These are phyloP conservation scores for Emergomyces pasteurianus DNA, from an alignment of 2,329 filamentous ascomycete genomes.

Conservation along the genomic window DNA sequence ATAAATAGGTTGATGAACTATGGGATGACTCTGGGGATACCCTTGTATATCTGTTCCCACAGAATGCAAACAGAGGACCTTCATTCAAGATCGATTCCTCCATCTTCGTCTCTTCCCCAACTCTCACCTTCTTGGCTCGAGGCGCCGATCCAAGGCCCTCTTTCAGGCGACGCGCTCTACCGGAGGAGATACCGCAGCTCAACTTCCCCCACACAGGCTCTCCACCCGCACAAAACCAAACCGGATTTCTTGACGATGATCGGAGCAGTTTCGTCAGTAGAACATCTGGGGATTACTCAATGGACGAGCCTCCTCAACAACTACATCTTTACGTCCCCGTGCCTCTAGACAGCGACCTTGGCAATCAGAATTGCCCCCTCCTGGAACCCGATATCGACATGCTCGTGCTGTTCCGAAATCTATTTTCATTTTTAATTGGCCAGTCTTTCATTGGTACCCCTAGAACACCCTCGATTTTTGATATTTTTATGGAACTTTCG, in stretches of 20 bases:
- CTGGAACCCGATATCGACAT: constrained; percentile 42
- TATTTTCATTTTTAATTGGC: constrained; percentile 52
- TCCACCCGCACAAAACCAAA: constrained; percentile 18
- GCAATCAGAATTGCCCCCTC: constrained; percentile 22
- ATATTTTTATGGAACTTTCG: constrained; percentile 50
- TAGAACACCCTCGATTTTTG: constrained; percentile 43
- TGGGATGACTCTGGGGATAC: constrained; percentile 55
- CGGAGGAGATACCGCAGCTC: constrained; percentile 14
- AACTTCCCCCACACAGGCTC: constrained; percentile 18
- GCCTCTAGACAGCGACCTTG: constrained; percentile 40
- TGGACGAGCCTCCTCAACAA: constrained; percentile 36
- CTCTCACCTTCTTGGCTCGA: constrained; percentile 44
- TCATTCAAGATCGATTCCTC: constrained; percentile 52
- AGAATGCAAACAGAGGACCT: constrained; percentile 42
- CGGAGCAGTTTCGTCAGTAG: constrained; percentile 36
- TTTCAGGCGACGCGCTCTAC: constrained; percentile 18
- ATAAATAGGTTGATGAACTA: constrained; percentile 32
- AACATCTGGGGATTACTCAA: constrained; percentile 35
- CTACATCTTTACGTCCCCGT: constrained; percentile 49
- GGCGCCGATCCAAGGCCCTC: constrained; percentile 35
- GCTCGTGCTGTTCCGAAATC: constrained; percentile 48
- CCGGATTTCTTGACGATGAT: constrained; percentile 20
- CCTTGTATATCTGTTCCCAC: constrained; percentile 50
- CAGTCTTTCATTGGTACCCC: constrained; percentile 50
- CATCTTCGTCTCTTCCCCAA: constrained; percentile 45